Base-by-base conservation (phyloP, 441 rosid species). In the Bruguiera hainesii region DNA sequence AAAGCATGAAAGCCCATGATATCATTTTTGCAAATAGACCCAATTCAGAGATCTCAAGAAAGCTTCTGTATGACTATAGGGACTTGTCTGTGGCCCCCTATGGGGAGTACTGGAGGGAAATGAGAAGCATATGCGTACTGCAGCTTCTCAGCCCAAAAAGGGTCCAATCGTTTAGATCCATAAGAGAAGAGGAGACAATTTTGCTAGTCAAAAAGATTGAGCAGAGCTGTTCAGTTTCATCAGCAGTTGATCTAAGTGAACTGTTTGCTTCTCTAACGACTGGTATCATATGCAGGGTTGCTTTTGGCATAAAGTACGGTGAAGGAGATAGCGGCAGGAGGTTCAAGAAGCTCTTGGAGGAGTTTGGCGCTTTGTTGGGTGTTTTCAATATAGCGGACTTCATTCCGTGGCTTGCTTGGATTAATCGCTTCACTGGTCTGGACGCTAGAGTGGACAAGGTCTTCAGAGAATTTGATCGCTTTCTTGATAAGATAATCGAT, bases 61-160 rank as follows among this genome's bases (percentile, higher is more conserved):
- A 73, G 68, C 81, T 87, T 56, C 68, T 82, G 15, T 85, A 81
- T 63, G 33, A 73, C 2, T 33, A 63, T 11, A 76, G 66, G 30
- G 83, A 82, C 53, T 61, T 85, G 52, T 35, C 81, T 0, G 0
- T 19, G 6, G 84, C 89, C 28, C 83, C 86, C 6, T 79, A 87
- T 39, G 87, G 88, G 18, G 87, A 79, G 64, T 82, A 85, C 50
- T 87, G 93, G 90, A 79, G 90, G 26, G 78, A 84, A 56, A 66
- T 84, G 63, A 85, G 72, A 68, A 82, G 84, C 51, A 65, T 75
- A 0, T 65, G 79, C 29, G 81, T 82, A 50, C 61, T 81, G 16
- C 82, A 81, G 61, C 79, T 87, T 23, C 69, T 85, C 3, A 85
- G 85, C 73, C 76, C 68, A 63, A 81, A 69, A 66, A 81, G 77